Evolutionary conservation across 148 eudicot genomes (phyloP).

Genomic region (Camellia japonica): DNA sequence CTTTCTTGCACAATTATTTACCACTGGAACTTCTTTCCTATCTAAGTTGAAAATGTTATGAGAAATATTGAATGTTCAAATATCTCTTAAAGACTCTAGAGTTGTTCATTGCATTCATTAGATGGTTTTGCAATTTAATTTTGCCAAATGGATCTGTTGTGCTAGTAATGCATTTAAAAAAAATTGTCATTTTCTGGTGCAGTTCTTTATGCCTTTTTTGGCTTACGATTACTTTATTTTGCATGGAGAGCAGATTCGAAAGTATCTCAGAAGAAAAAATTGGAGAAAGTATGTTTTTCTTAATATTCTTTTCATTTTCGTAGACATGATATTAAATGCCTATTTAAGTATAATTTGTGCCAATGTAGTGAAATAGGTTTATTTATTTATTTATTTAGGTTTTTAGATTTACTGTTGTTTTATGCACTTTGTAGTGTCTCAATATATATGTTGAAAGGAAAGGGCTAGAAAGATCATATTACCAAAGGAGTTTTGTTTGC

Average conservation of each 20-base stretch:
- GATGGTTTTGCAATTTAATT: neutral
- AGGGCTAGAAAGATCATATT: neutral
- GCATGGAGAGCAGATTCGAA: constrained; percentile 93
- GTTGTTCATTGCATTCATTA: neutral
- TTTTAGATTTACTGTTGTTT: neutral
- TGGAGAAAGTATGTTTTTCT: constrained; percentile 72
- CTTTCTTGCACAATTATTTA: neutral
- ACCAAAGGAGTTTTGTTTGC: neutral
- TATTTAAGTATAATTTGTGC: neutral
- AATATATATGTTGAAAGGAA: neutral
- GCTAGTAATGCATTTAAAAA: constrained; percentile 5
- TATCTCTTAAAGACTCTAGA: neutral
- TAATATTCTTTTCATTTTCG: constrained; percentile 3
- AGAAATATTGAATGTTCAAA: neutral
- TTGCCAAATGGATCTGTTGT: neutral
- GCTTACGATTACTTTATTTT: constrained; percentile 87
- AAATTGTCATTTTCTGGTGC: constrained; percentile 29
- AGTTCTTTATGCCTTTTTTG: constrained; percentile 92
- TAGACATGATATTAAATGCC: neutral
- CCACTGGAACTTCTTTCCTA: neutral
- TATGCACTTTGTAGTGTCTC: neutral
- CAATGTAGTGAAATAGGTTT: neutral
- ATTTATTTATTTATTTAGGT: neutral
- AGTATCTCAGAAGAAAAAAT: constrained; percentile 87
- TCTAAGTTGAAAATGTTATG: neutral